phyloP scores from a whole-genome alignment of 2,329 filamentous ascomycete species.

The Botrytis medusae region DNA sequence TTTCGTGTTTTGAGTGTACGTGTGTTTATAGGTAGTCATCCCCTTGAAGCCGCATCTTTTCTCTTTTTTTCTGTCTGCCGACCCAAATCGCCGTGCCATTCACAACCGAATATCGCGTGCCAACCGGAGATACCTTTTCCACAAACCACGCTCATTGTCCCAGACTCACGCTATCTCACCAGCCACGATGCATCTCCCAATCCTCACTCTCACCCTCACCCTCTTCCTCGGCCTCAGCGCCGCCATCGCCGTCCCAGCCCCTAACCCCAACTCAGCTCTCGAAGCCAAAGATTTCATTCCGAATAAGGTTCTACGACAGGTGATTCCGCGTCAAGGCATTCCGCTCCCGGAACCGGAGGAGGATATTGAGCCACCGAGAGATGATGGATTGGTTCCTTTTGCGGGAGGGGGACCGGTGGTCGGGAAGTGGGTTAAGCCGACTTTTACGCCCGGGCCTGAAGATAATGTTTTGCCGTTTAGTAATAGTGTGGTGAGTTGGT shows the following conservation, averaged over 20 bases:
- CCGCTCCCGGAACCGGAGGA: background rate
- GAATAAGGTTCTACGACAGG: background rate
- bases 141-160: background rate
- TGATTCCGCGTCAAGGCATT: accelerated
- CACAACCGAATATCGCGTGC: background rate
- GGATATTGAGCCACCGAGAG: background rate
- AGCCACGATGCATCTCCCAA: background rate
- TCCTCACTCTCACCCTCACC: background rate
- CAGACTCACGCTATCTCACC: background rate
- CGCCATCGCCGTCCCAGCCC: background rate
- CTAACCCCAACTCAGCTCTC: background rate
- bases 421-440: slow-evolving; percentile 4
- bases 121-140: background rate
- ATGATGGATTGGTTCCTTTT: background rate
- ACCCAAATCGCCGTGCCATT: background rate
- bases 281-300: background rate
- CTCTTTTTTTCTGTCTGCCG: background rate
- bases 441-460: background rate
- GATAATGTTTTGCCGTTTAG: slow-evolving; percentile 10
- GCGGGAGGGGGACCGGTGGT: background rate
- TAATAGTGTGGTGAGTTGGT: slow-evolving; percentile 11
- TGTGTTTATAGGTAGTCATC: background rate
- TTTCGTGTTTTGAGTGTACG: background rate
- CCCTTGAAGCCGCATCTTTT: background rate
- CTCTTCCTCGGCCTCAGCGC: background rate